Base-by-base conservation (phyloP, 164 flowering plant genomes). In the Sedum album region DNA sequence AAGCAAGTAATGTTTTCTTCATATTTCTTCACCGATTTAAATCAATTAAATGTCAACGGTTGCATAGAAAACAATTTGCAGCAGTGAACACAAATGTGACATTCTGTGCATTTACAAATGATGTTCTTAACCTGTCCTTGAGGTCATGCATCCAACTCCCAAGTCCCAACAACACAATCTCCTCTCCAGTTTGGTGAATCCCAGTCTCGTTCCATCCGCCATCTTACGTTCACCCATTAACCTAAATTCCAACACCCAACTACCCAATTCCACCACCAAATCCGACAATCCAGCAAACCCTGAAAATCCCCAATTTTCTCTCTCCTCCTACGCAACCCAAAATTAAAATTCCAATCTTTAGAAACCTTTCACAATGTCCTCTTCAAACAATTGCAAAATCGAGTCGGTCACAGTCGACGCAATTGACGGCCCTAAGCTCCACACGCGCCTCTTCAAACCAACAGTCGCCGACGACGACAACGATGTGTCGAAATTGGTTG, bases 381-480 rank as follows among this genome's bases (percentile, higher is more conserved):
- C 31, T 28, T 62, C 66, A n/a, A 11, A 15, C 44, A 64, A 64
- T 64, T 35, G 25, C 65, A 18, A 31, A 60, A 63, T 63, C 67
- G 87, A 88, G 73, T 82, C 90, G 55, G 69, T 63, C 69, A 80
- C 77, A 42, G 81, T 90, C 8, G 91, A 88, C 39, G 79, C 80
- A 60, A 73, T 73, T 62, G 96, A 85, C 68, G 87, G 89, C 8
- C 77, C 82, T 21, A 86, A 77, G 73, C 92, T 89, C 35, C 78
- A 79, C 67, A 73, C 88, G 17, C 73, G 88, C 66, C 33, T 85
- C 26, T 90, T 84, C 82, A 82, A 74, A 65, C 88, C 92, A 44
- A 70, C 4, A 84, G 82, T 72, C 36, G 60, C 26, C 68, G 69
- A 68, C 68, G 79, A 75, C 67, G 68, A 77, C 67, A 21, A n/a